A percentile compares a stretch with the other conserved stretches of the same genome.
These are phyloP conservation scores for Aspergillus homomorphus DNA, from an alignment of 495 filamentous ascomycete species.

Conservation along the genomic window DNA sequence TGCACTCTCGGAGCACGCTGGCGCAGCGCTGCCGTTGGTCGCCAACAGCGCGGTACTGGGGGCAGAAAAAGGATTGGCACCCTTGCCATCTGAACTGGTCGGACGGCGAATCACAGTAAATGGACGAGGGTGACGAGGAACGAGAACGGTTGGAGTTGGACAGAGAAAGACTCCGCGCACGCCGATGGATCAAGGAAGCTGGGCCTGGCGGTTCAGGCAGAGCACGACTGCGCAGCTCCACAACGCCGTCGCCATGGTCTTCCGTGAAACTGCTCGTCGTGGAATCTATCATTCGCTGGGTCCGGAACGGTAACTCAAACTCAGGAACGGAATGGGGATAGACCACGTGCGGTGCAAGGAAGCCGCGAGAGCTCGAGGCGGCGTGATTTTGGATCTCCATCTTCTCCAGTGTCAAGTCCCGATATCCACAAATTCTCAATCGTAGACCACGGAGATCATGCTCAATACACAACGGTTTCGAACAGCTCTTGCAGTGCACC, in stretches of 20 bases:
- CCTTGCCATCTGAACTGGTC: constrained; percentile 50
- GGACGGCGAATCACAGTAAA: constrained; percentile 39
- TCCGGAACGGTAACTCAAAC: constrained; percentile 35
- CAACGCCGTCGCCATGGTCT: constrained; percentile 28
- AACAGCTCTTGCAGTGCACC: constrained; percentile 55
- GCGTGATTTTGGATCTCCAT: constrained; percentile 35
- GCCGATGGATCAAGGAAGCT: constrained; percentile 19
- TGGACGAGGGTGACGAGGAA: constrained; percentile 38
- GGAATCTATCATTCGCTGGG: constrained; percentile 33
- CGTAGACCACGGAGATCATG: constrained; percentile 60
- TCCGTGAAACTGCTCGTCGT: constrained; percentile 43
- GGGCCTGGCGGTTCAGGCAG: constrained; percentile 16
- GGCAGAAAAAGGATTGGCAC: constrained; percentile 58
- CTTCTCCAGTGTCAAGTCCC: constrained; percentile 55
- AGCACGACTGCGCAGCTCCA: constrained; percentile 21
- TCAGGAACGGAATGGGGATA: constrained; percentile 16
- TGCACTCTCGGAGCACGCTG: constrained; percentile 50
- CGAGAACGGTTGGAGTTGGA: constrained; percentile 43
- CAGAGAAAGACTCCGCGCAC: constrained; percentile 33
- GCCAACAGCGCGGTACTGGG: constrained; percentile 45
- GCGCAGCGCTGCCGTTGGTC: constrained; percentile 51
- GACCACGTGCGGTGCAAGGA: constrained; percentile 9
- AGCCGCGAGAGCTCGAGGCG: constrained; percentile 11
- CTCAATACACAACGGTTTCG: constrained; percentile 57
- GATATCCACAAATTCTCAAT: constrained; percentile 58